phyloP scores from a whole-genome alignment of 2,329 filamentous ascomycete species.

The Penicillium sp. region DNA sequence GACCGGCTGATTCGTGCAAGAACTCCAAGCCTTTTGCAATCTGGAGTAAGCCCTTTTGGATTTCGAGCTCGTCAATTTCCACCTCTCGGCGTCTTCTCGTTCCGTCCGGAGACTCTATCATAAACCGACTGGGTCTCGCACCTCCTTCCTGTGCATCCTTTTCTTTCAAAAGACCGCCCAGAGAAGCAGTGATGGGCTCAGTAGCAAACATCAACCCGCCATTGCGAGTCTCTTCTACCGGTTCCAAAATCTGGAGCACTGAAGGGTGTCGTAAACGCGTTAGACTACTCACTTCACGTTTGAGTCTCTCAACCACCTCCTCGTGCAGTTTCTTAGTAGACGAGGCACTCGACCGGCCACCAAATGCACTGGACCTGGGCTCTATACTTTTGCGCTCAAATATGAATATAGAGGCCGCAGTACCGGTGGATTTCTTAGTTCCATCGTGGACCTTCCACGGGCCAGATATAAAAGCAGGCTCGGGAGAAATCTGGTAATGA shows the following conservation, averaged over 20 bases:
- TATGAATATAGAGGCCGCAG: conserved; percentile 84
- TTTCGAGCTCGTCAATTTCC: conserved; percentile 94
- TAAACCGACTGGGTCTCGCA: conserved; percentile 71
- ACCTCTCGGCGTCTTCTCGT: conserved; percentile 71
- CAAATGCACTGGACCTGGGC: conserved; percentile 58
- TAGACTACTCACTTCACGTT: conserved; percentile 84
- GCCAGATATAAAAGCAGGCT: conserved; percentile 73
- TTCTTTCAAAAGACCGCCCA: conserved; percentile 75
- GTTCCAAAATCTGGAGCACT: conserved; percentile 87
- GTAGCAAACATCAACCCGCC: conserved; percentile 95
- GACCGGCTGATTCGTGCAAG: conserved; percentile 85
- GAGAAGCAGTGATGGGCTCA: conserved; percentile 83
- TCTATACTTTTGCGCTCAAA: conserved; percentile 89
- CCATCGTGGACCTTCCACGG: conserved; percentile 98
- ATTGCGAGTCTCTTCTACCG: conserved; percentile 87
- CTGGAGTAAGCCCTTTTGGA: conserved; percentile 92
- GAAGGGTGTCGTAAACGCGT: conserved; percentile 87
- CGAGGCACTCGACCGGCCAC: conserved; percentile 58
- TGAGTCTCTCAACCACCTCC: conserved; percentile 84
- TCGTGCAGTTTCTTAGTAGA: conserved; percentile 77
- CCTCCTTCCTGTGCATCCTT: conserved; percentile 78
- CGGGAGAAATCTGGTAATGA: conserved; percentile 79
- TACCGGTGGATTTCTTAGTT: conserved; percentile 92
- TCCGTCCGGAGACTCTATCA: conserved; percentile 74
- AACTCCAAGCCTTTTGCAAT: conserved; percentile 93